phyloP scores from a whole-genome alignment of 2,329 filamentous ascomycete species.

The Rhytidhysteron rufulum region DNA sequence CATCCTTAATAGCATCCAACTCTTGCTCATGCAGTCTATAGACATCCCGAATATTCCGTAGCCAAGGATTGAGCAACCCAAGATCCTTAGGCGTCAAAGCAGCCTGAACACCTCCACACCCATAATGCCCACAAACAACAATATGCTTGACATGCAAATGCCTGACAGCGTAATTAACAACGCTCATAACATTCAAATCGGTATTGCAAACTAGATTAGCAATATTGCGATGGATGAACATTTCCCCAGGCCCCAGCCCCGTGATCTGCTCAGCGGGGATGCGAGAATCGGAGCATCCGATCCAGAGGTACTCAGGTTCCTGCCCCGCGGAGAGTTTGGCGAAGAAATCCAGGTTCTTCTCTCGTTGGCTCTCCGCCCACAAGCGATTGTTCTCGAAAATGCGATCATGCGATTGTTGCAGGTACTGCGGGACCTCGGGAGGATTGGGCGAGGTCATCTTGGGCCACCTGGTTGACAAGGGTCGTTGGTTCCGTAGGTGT shows the following conservation, averaged over 20 bases:
- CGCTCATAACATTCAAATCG: constrained; percentile 39
- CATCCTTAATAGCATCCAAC: constrained; percentile 49
- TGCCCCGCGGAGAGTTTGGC: constrained; percentile 61
- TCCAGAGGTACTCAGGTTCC: constrained; percentile 63
- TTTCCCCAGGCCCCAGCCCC: constrained; percentile 25
- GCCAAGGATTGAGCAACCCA: constrained; percentile 69
- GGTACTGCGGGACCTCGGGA: no score
- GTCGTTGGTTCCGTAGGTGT: no score
- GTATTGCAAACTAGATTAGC: constrained; percentile 35
- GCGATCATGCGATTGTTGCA: constrained; percentile 61
- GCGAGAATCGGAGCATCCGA: constrained; percentile 38
- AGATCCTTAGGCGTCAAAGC: constrained; percentile 63
- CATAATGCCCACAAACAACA: constrained; percentile 66
- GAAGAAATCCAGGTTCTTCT: constrained; percentile 63
- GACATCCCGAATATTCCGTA: constrained; percentile 70
- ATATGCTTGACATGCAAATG: constrained; percentile 60
- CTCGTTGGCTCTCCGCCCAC: constrained; percentile 60
- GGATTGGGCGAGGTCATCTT: no score
- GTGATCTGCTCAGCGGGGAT: constrained; percentile 40
- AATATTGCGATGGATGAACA: constrained; percentile 25
- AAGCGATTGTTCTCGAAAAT: constrained; percentile 66
- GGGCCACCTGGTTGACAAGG: no score
- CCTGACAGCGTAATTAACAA: constrained; percentile 39
- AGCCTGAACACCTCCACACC: constrained; percentile 64
- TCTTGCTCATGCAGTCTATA: constrained; percentile 68